Evolutionary conservation across 768 basidiomycete genomes (phyloP).

Genomic region (Psilocybe cubensis): DNA sequence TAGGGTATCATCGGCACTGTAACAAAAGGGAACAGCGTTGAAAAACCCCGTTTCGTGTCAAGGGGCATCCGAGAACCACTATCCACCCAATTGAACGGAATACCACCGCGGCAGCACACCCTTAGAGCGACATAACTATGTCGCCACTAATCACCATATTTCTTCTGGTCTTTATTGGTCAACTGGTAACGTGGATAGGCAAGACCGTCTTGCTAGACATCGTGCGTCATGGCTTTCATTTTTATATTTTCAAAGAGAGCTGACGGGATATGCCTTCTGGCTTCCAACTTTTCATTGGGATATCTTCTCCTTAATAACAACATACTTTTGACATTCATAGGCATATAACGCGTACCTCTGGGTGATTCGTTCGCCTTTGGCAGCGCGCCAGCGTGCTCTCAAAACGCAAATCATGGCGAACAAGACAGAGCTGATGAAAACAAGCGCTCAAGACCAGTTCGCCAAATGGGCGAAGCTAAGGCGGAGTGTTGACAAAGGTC

Average conservation of each 20-base stretch:
- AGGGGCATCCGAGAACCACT: not conserved
- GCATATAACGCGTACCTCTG: constrained; percentile 73
- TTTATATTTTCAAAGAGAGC: not conserved
- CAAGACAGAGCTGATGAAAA: constrained; percentile 85
- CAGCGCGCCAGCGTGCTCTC: constrained; percentile 66
- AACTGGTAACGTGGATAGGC: constrained; percentile 89
- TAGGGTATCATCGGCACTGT: not conserved
- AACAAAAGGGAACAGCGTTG: not conserved
- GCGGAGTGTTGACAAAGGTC: constrained; percentile 88
- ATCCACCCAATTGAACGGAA: not conserved
- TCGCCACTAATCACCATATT: constrained; percentile 85
- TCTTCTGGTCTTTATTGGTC: constrained; percentile 76
- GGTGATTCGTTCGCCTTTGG: constrained; percentile 59
- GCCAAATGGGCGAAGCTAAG: constrained; percentile 97
- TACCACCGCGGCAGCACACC: not conserved
- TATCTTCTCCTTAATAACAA: not conserved
- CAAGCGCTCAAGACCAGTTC: constrained; percentile 96
- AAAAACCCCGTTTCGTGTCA: not conserved
- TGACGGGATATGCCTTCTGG: not conserved
- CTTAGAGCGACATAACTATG: constrained; percentile 42
- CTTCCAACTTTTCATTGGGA: not conserved
- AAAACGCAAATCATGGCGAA: constrained; percentile 79
- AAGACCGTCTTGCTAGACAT: constrained; percentile 80
- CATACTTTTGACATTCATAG: constrained; percentile 38
- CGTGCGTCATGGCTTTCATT: constrained; percentile 53